Base-by-base conservation (phyloP, 106 monocot genomes). In the Dioscorea dumetorum region DNA sequence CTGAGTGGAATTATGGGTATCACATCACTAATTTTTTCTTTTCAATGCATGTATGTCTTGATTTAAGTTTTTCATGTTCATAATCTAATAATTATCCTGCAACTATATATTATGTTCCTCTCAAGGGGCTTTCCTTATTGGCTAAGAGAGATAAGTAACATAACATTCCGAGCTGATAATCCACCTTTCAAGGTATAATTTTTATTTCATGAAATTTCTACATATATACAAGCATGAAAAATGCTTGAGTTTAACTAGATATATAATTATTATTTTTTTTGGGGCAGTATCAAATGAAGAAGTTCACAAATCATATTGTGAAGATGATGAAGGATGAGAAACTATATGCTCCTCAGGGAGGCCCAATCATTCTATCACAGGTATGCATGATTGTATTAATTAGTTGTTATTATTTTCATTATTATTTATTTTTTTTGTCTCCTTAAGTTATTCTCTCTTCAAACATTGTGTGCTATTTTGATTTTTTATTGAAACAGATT, bases 41-140 rank as follows among this genome's bases (percentile, higher is more conserved):
- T 20, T 22, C 22, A 24, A 21, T 48, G 5, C 61, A n/a, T 48
- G 17, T 48, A n/a, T 48, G 17, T 48, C 17, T 60, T 1, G 20
- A 66, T 22, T 49, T 24, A 31, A 32, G 4, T 8, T 4, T 8
- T 54, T 13, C 12, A 20, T 22, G 4, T 15, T 58, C 4, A 24
- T 48, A 49, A 48, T 21, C 49, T 17, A 20, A 22, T 11, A 1
- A 9, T 18, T n/a, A n/a, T n/a, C n/a, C 24, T 6, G 21, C 7
- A 17, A 48, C 22, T 15, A 12, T 60, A 2, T 12, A 48, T 49
- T 15, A 12, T 60, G 9, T 12, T 58, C 32, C 63, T 67, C 3
- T 67, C 3, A 71, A 95, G 95, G 60, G 95, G 95, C 13, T 82
- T 97, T 13, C 95, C 95, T 24, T 97, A 68, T 50, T 97, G 95